A percentile compares a stretch with the other conserved stretches of the same genome.
phyloP scores from a whole-genome alignment of 2,329 filamentous ascomycete species.

The Talaromyces atroroseus region DNA sequence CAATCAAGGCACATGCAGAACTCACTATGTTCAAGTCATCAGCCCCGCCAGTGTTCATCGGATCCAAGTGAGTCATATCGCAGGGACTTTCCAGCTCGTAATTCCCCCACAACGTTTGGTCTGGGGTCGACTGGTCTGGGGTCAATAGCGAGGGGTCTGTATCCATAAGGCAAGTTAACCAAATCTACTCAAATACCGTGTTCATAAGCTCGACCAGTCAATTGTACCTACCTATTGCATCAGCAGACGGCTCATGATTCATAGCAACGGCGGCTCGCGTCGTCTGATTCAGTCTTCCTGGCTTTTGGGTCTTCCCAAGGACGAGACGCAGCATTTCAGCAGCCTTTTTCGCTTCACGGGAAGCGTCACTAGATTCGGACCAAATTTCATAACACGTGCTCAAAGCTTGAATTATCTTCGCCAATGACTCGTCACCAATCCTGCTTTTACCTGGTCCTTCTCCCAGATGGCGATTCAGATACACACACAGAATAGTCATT shows the following conservation, averaged over 20 bases:
- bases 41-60: not conserved
- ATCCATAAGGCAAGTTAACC: not conserved
- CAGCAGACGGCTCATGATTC: not conserved
- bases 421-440: not conserved
- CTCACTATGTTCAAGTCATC: not conserved
- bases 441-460: not conserved
- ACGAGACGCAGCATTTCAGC: slow-evolving; percentile 8
- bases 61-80: not conserved
- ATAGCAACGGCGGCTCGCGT: not conserved
- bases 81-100: not conserved
- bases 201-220: not conserved
- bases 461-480: not conserved
- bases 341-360: slow-evolving; percentile 6
- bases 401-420: slow-evolving; percentile 3
- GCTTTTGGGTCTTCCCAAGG: slow-evolving; percentile 3
- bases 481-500: slow-evolving; percentile 10
- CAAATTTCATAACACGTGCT: slow-evolving; percentile 6
- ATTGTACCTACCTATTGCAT: not conserved
- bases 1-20: not conserved
- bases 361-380: not conserved
- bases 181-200: not conserved
- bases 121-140: not conserved
- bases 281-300: not conserved
- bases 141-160: not conserved
- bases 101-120: not conserved